Conservation (phyloP, 352 stramenopile species). For the Globisporangium paddicum region DNA sequence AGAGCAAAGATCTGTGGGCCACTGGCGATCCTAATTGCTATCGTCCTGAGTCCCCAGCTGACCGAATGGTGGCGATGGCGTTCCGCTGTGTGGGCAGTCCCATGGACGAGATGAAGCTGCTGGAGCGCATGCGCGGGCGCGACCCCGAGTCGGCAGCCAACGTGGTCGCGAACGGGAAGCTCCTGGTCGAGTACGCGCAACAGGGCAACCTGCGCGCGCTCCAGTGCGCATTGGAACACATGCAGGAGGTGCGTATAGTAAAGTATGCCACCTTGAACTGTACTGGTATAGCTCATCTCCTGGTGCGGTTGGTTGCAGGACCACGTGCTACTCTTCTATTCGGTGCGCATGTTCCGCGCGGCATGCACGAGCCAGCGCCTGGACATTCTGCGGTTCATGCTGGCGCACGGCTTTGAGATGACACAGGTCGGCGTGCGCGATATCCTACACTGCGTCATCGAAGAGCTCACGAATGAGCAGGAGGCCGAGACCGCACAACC, state of each 20-base stretch:
- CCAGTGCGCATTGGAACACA: conserved; percentile 36
- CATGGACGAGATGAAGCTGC: conserved; percentile 53
- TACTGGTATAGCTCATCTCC: background rate
- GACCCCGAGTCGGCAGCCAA: conserved; percentile 52
- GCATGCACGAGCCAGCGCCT: conserved; percentile 37
- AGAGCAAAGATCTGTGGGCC: background rate
- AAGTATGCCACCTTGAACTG: background rate
- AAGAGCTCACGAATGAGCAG: conserved; percentile 20
- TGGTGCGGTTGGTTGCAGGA: conserved; percentile 15
- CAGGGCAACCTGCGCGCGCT: conserved; percentile 48
- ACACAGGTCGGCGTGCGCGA: conserved; percentile 50
- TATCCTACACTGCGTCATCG: conserved; percentile 47
- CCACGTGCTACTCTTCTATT: conserved; percentile 57
- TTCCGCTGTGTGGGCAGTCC: conserved; percentile 36
- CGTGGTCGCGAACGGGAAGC: conserved; percentile 57
- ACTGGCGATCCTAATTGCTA: background rate
- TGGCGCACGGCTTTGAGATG: conserved; percentile 61
- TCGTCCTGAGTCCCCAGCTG: background rate
- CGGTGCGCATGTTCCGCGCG: conserved; percentile 61
- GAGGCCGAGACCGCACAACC: conserved; percentile 40
- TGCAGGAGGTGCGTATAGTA: conserved; percentile 29
- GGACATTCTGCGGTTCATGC: conserved; percentile 61
- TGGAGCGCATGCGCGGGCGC: conserved; percentile 35
- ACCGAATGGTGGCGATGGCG: conserved; percentile 22
- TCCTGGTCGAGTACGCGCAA: conserved; percentile 44